Evolutionary conservation across 805 yeast genomes (phyloP).

Genomic region (Monosporozyma aquatica): DNA sequence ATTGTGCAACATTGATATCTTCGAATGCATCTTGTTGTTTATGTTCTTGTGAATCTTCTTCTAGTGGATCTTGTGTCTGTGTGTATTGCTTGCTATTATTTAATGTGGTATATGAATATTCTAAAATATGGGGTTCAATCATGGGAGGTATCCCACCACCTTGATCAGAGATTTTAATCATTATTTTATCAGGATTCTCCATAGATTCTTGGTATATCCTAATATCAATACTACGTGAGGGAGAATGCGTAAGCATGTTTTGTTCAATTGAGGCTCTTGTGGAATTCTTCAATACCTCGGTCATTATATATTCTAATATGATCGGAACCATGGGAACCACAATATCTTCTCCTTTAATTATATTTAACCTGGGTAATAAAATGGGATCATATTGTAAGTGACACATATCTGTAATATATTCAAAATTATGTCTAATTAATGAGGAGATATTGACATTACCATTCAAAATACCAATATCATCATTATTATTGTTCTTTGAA

Average conservation of each 20-base stretch:
- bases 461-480: slow-evolving; percentile 52
- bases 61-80: neutral
- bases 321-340: slow-evolving; percentile 76
- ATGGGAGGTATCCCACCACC: slow-evolving; percentile 83
- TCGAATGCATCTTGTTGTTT: too few species aligned
- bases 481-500: slow-evolving; percentile 6
- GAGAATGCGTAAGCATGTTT: slow-evolving; percentile 18
- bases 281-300: slow-evolving; percentile 81
- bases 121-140: slow-evolving; percentile 60
- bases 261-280: slow-evolving; percentile 82
- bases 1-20: too few species aligned
- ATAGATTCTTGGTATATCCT: slow-evolving; percentile 18
- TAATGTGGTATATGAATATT: slow-evolving; percentile 61
- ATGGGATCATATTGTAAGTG: slow-evolving; percentile 73
- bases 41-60: slow-evolving; percentile 23
- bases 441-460: slow-evolving; percentile 54
- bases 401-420: slow-evolving; percentile 75
- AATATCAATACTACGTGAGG: slow-evolving; percentile 14
- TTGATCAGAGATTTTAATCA: slow-evolving; percentile 70
- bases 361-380: slow-evolving; percentile 37
- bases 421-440: slow-evolving; percentile 54
- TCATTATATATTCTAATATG: slow-evolving; percentile 79
- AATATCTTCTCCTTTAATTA: slow-evolving; percentile 47
- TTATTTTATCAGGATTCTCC: slow-evolving; percentile 36
- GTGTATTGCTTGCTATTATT: neutral